These are phyloP conservation scores for Dactylonectria estremocensis DNA, from an alignment of 2,329 filamentous ascomycete genomes.

Conservation along the genomic window DNA sequence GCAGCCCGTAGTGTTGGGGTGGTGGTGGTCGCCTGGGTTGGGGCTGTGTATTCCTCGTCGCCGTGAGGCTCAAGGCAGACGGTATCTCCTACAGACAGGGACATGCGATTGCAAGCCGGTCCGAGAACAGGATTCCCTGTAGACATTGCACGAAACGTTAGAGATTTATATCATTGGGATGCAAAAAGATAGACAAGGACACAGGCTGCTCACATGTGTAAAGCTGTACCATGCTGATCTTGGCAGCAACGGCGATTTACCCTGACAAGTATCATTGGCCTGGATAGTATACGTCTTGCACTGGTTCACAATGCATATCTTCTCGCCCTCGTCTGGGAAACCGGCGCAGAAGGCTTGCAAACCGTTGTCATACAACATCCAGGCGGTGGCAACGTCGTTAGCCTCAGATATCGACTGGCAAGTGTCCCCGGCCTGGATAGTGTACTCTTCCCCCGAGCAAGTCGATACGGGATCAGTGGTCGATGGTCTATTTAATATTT, in stretches of 20 bases:
- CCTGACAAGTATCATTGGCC: constrained; percentile 19
- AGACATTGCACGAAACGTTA: neutral
- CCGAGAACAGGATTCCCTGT: constrained; percentile 16
- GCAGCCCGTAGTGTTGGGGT: neutral
- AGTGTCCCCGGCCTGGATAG: constrained; percentile 17
- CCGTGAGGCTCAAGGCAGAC: constrained; percentile 23
- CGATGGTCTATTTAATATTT: constrained; percentile 2
- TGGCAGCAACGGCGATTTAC: constrained; percentile 5
- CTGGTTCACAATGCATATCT: constrained; percentile 21
- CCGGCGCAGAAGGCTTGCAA: constrained; percentile 15
- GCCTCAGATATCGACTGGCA: constrained; percentile 26
- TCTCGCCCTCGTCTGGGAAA: constrained; percentile 2
- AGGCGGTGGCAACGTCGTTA: constrained; percentile 22
- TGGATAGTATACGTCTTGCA: constrained; percentile 20
- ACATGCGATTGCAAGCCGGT: constrained; percentile 13
- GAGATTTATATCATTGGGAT: neutral
- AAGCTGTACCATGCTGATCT: constrained; percentile 2
- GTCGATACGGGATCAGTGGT: constrained; percentile 1
- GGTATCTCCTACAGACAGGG: constrained; percentile 19
- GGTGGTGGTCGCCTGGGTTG: neutral
- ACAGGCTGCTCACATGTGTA: constrained; percentile 13
- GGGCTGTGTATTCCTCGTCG: constrained; percentile 12
- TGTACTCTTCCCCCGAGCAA: constrained; percentile 17
- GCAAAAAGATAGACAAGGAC: neutral
- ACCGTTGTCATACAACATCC: constrained; percentile 28